Evolutionary conservation across 306 rosid genomes (phyloP).

Genomic region (Ormosia emarginata): DNA sequence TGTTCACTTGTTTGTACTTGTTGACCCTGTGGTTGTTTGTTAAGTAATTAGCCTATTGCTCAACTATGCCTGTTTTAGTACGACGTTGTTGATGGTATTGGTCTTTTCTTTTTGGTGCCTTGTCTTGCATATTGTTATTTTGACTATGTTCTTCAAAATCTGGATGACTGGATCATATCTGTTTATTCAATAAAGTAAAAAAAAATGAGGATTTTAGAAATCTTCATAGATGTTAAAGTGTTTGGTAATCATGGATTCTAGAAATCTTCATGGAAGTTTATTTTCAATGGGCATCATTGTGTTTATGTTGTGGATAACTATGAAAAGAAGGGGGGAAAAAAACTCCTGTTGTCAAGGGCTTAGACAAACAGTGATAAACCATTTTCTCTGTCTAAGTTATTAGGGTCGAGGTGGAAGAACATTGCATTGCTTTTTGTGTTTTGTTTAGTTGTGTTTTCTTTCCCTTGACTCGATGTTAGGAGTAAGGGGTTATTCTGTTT

Average conservation of each 20-base stretch:
- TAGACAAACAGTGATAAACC: background rate
- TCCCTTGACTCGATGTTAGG: background rate
- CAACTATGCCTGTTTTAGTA: no score
- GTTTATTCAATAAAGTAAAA: background rate
- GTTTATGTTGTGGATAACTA: background rate
- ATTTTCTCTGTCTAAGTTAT: background rate
- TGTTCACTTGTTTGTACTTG: no score
- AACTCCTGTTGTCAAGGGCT: background rate
- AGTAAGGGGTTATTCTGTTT: background rate
- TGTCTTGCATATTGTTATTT: no score
- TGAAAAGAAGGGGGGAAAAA: background rate
- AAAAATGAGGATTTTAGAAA: background rate
- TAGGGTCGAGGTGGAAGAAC: background rate
- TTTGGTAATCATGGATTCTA: background rate
- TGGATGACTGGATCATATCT: background rate
- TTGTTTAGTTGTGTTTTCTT: background rate
- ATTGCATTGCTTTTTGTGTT: background rate
- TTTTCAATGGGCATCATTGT: background rate
- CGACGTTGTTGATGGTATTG: no score
- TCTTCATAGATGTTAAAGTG: background rate
- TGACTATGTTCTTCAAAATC: background rate
- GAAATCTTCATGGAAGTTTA: background rate
- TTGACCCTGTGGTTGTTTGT: no score
- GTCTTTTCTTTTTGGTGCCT: no score
- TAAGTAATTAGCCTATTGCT: no score